Base-by-base conservation (phyloP, 2,329 filamentous ascomycete species). In the Mariannaea elegans region DNA sequence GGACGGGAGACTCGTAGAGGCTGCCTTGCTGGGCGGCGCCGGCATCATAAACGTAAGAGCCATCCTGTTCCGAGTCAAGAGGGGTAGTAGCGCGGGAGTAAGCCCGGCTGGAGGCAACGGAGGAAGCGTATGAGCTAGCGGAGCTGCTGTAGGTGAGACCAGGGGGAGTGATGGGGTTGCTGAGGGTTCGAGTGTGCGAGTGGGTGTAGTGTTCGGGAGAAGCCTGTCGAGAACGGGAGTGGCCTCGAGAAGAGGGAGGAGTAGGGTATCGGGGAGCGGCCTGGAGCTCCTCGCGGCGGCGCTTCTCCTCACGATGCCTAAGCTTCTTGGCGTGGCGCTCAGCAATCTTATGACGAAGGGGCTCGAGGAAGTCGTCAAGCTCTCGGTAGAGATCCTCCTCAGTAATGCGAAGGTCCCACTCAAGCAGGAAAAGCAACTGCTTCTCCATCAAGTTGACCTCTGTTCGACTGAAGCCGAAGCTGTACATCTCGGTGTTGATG, bases 361-460 rank as follows among this genome's bases (percentile, higher is more conserved):
- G 94, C 31, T 88, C 88, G 42, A 99, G 86, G 84, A 98, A 98
- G 39, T 86, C 86, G 69, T 97, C 93, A 38, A 98, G 84, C 76
- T 97, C 92, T 66, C 83, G 84, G 81, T 97, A 93, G 41, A 99
- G 88, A 71, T 98, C 93, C 56, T 94, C 84, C 72, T 93, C 88
- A 39, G 84, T 89, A 73, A 99, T 93, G 67, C 92, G 87, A 61
- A 97, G 87, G 68, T 99, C 93, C 93, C 94, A 99, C 75, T 97
- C 92, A 44, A 99, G 84, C 41, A 99, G 86, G 82, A 93, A 95
- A 51, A 99, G 89, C 27, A 99, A 86, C 80, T 99, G 95, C 85
- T 97, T 96, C 85, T 99, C 95, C 95, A 99, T 99, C 63, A 98
- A 85, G 82, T 99, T 99, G 71, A 99, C 95, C 80, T 99, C 95